These are phyloP conservation scores for Panellus pusillus DNA, from an alignment of 768 basidiomycete genomes.

Conservation along the genomic window DNA sequence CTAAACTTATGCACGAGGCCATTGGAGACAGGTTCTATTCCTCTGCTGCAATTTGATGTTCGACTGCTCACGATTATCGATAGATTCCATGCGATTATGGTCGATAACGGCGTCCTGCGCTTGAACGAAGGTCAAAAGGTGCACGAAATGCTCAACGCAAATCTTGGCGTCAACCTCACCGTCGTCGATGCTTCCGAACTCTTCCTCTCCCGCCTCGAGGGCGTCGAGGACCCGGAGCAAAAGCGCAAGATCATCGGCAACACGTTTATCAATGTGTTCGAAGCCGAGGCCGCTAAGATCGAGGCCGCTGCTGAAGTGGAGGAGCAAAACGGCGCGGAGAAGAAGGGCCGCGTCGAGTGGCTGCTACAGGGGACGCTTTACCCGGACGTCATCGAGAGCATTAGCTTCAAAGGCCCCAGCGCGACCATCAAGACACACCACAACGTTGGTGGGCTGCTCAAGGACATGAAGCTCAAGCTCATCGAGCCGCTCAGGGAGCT, in stretches of 20 bases:
- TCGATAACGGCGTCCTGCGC: slow-evolving; percentile 96
- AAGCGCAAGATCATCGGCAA: slow-evolving; percentile 99
- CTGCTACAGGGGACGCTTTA: slow-evolving; percentile 96
- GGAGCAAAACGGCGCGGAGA: slow-evolving; percentile 60
- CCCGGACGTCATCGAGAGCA: slow-evolving; percentile 98
- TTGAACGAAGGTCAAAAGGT: slow-evolving; percentile 90
- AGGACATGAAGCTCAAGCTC: slow-evolving; percentile 97
- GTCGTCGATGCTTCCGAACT: slow-evolving; percentile 94
- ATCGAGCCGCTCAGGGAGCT: slow-evolving; percentile 97
- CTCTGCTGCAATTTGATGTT: not conserved
- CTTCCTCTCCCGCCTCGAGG: slow-evolving; percentile 86
- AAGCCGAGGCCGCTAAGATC: slow-evolving; percentile 88
- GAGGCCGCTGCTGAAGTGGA: slow-evolving; percentile 81
- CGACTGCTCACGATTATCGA: not conserved
- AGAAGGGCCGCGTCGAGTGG: slow-evolving; percentile 95
- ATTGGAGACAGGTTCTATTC: slow-evolving; percentile 83
- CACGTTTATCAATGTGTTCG: slow-evolving; percentile 98
- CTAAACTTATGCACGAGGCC: slow-evolving; percentile 99
- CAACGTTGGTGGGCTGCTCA: slow-evolving; percentile 94
- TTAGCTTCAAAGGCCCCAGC: slow-evolving; percentile 98
- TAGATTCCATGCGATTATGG: slow-evolving; percentile 99
- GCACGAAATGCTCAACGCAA: slow-evolving; percentile 85
- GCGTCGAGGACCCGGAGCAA: slow-evolving; percentile 92
- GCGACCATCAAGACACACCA: slow-evolving; percentile 99
- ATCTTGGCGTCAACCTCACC: slow-evolving; percentile 95